These are phyloP conservation scores for Talaromyces sp. DNA, from an alignment of 2,329 filamentous ascomycete species.

Conservation along the genomic window DNA sequence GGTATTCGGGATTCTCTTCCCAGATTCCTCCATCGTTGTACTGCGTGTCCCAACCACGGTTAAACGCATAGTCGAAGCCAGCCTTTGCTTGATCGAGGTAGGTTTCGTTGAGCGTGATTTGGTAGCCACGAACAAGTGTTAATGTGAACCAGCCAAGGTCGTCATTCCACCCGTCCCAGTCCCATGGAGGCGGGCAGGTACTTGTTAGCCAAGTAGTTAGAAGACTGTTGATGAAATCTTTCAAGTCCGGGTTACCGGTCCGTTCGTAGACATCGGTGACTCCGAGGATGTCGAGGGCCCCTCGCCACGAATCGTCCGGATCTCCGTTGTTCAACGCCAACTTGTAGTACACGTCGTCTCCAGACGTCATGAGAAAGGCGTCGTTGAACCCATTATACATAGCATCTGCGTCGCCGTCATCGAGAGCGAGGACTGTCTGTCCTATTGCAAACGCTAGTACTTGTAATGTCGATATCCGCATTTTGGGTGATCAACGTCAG, in stretches of 20 bases:
- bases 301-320: background rate
- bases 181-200: background rate
- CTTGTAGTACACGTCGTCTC: background rate
- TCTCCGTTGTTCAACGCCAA: background rate
- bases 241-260: background rate
- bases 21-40: background rate
- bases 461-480: background rate
- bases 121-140: background rate
- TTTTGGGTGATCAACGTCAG: background rate
- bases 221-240: background rate
- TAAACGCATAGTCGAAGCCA: background rate
- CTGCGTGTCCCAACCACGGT: background rate
- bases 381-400: background rate
- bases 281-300: background rate
- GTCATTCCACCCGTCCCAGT: background rate
- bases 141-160: background rate
- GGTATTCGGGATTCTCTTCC: background rate
- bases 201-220: background rate
- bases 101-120: background rate
- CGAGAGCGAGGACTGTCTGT: background rate
- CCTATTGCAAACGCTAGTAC: background rate
- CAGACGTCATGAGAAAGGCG: background rate
- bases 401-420: background rate
- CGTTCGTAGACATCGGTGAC: background rate
- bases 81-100: background rate